Evolutionary conservation across 2,329 filamentous ascomycete genomes (phyloP).

Genomic region (Pseudogymnoascus sp.): DNA sequence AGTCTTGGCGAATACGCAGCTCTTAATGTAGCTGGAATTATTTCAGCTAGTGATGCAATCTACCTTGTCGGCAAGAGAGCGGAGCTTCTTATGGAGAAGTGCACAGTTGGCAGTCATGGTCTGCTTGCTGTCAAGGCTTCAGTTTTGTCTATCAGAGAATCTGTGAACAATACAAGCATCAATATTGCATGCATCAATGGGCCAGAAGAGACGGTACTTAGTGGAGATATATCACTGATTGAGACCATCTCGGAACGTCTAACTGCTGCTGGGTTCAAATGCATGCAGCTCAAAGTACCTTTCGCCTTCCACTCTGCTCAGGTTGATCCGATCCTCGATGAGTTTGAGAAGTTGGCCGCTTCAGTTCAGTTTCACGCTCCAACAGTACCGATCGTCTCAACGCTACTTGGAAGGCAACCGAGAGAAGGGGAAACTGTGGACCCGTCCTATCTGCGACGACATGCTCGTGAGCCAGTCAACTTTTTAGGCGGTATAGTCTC

Average conservation of each 20-base stretch:
- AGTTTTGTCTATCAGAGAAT: conserved; percentile 33
- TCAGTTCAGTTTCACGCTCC: conserved; percentile 48
- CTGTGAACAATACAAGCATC: conserved; percentile 40
- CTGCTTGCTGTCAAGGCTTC: conserved; percentile 51
- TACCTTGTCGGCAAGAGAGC: conserved; percentile 63
- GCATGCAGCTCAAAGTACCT: conserved; percentile 53
- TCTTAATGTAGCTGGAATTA: conserved; percentile 59
- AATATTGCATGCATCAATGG: conserved; percentile 65
- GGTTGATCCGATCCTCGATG: conserved; percentile 53
- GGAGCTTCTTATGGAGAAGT: conserved; percentile 54
- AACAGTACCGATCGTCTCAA: conserved; percentile 56
- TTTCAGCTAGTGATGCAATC: conserved; percentile 63
- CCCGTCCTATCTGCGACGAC: conserved; percentile 54
- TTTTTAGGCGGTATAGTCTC: conserved; percentile 54
- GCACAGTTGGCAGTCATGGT: conserved; percentile 56
- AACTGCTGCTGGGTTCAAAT: conserved; percentile 46
- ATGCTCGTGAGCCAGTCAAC: conserved; percentile 61
- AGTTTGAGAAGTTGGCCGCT: conserved; percentile 47
- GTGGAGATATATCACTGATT: conserved; percentile 46
- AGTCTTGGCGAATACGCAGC: conserved; percentile 69
- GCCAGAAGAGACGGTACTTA: conserved; percentile 66
- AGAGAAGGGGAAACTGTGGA: conserved; percentile 47
- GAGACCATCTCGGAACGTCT: conserved; percentile 42
- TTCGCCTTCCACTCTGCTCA: conserved; percentile 61
- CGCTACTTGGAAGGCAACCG: conserved; percentile 54